Conservation (phyloP, 169 alveolate genomes). For the Fabrea salina region DNA sequence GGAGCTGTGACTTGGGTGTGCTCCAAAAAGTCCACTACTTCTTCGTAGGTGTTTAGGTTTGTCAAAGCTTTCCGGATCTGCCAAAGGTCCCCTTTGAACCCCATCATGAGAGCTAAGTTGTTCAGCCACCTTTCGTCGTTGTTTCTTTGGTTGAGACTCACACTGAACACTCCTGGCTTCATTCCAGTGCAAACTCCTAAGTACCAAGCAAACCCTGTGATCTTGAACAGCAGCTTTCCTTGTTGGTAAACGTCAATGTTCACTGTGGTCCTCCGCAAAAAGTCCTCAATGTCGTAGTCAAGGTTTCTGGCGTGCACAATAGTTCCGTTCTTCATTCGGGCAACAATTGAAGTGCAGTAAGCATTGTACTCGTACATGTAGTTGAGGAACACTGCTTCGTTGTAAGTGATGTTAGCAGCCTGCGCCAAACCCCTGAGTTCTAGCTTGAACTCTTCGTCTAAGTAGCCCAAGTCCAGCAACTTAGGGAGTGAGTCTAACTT, state of each 20-base stretch:
- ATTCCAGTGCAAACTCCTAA: constrained; percentile 55
- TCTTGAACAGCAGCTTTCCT: constrained; percentile 21
- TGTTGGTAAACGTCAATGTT: constrained; percentile 31
- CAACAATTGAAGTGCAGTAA: constrained; percentile 55
- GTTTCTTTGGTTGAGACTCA: constrained; percentile 46
- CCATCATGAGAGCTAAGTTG: constrained; percentile 24
- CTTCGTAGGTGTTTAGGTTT: constrained; percentile 8
- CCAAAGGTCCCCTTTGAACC: constrained; percentile 33
- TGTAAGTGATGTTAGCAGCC: constrained; percentile 3
- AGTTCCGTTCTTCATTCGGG: constrained; percentile 14
- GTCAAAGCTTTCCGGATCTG: constrained; percentile 19
- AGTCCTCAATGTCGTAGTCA: constrained; percentile 36
- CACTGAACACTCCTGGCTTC: constrained; percentile 35
- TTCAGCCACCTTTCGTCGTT: background rate
- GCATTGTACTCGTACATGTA: constrained; percentile 46
- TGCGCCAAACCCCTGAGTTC: constrained; percentile 9
- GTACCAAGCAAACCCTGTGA: constrained; percentile 55
- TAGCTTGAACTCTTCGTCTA: background rate
- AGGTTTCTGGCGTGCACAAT: constrained; percentile 47
- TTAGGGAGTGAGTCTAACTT: background rate
- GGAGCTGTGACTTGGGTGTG: constrained; percentile 34
- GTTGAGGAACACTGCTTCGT: constrained; percentile 35
- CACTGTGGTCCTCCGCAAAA: constrained; percentile 24
- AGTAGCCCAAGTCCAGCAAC: background rate
- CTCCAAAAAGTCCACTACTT: constrained; percentile 35